A percentile compares a stretch with the other conserved stretches of the same genome.
Conservation (phyloP, 2,329 filamentous ascomycete species). For the Ascosphaera apis region DNA sequence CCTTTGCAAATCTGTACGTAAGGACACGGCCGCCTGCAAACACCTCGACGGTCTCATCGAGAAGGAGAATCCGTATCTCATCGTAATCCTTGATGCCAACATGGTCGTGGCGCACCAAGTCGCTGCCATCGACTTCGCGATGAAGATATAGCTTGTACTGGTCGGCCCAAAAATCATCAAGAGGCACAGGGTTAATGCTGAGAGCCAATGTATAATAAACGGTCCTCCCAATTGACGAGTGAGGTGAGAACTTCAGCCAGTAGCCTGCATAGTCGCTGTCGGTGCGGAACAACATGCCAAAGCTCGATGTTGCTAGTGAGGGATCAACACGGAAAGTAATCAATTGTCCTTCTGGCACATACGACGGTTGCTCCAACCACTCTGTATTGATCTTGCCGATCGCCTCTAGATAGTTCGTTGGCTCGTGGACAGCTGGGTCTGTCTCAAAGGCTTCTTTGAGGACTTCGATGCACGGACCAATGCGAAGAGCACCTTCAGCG, state of each 20-base stretch:
- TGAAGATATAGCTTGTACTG: slow-evolving; percentile 14
- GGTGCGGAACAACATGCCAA: not conserved
- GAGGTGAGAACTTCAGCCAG: not conserved
- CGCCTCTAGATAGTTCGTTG: not conserved
- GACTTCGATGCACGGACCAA: slow-evolving; percentile 4
- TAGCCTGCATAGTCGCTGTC: not conserved
- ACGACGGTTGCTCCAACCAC: not conserved
- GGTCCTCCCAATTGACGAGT: too few species aligned
- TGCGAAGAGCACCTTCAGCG: slow-evolving; percentile 8
- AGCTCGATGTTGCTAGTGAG: not conserved
- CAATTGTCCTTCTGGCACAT: not conserved
- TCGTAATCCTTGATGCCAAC: slow-evolving; percentile 3
- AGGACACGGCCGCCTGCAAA: not conserved
- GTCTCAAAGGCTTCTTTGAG: not conserved
- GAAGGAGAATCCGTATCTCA: not conserved
- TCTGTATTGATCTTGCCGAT: not conserved
- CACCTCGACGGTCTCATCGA: not conserved
- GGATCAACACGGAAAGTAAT: not conserved
- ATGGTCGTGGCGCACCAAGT: slow-evolving; percentile 13
- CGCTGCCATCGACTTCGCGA: slow-evolving; percentile 14
- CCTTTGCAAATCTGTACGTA: not conserved
- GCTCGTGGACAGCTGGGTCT: not conserved
- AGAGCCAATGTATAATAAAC: slow-evolving; percentile 10
- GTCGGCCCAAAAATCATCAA: slow-evolving; percentile 19
- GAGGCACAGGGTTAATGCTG: slow-evolving; percentile 12